Evolutionary conservation across 805 yeast genomes (phyloP).

Genomic region (Brettanomyces naardenensis): DNA sequence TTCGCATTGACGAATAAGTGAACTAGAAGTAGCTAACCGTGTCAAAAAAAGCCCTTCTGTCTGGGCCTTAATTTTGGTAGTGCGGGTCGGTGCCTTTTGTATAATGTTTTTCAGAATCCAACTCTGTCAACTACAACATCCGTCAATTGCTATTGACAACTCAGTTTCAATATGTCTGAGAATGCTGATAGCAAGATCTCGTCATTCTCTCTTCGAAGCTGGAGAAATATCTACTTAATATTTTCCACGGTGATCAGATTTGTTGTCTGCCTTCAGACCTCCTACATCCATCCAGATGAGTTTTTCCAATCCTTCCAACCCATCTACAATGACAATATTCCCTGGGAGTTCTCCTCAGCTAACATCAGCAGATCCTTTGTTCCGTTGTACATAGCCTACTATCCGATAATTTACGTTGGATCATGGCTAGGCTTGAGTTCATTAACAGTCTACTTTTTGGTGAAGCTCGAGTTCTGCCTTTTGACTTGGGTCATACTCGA

Average conservation of each 20-base stretch:
- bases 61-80: too few relatives aligned
- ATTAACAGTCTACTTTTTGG: constrained; percentile 40
- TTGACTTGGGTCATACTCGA: constrained; percentile 27
- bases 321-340: constrained; percentile 42
- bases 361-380: constrained; percentile 64
- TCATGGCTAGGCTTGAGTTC: constrained; percentile 32
- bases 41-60: too few relatives aligned
- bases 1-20: too few relatives aligned
- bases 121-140: too few relatives aligned
- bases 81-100: too few relatives aligned
- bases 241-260: constrained; percentile 40
- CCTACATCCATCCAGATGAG: constrained; percentile 97
- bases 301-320: constrained; percentile 89
- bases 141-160: too few relatives aligned
- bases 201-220: constrained; percentile 13
- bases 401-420: constrained; percentile 48
- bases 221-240: constrained; percentile 41
- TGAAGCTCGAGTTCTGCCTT: constrained; percentile 38
- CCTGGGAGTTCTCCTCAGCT: constrained; percentile 73
- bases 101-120: too few relatives aligned
- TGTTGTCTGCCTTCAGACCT: constrained; percentile 54
- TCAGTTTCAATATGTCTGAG: too few relatives aligned
- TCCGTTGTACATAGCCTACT: constrained; percentile 61
- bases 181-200: too few relatives aligned
- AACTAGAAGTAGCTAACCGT: too few relatives aligned